Conservation (phyloP, 306 rosid species). For the Cercis canadensis region DNA sequence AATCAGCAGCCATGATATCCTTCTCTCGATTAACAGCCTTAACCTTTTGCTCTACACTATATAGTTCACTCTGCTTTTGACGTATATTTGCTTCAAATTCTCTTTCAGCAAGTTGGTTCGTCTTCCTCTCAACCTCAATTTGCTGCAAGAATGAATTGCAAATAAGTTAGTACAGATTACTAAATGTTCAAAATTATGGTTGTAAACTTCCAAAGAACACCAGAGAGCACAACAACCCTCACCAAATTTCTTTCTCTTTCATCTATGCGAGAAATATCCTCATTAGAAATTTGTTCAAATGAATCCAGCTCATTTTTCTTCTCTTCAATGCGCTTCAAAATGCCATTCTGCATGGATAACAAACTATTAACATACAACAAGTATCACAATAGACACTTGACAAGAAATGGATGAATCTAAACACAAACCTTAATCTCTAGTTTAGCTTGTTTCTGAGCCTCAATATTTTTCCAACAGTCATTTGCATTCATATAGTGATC, state of each 20-base stretch:
- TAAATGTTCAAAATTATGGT: constrained; percentile 21
- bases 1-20: constrained; percentile 68
- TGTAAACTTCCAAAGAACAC: constrained; percentile 34
- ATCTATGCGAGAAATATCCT: constrained; percentile 67
- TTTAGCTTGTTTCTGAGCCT: constrained; percentile 71
- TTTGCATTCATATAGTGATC: constrained; percentile 70
- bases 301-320: constrained; percentile 65
- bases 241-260: constrained; percentile 86
- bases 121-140: constrained; percentile 73
- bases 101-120: constrained; percentile 69
- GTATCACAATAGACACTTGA: constrained; percentile 18
- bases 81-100: constrained; percentile 76
- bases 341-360: constrained; percentile 60
- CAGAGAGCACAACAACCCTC: constrained; percentile 43
- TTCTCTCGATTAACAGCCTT: constrained; percentile 66
- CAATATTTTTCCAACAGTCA: constrained; percentile 64
- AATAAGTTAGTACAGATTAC: constrained; percentile 7
- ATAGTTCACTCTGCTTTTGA: constrained; percentile 62
- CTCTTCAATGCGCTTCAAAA: constrained; percentile 69
- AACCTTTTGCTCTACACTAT: constrained; percentile 67
- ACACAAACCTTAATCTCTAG: constrained; percentile 65
- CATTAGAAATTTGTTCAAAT: constrained; percentile 61
- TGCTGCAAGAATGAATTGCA: constrained; percentile 51
- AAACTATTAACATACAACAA: constrained; percentile 35
- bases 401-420: constrained; percentile 30